Evolutionary conservation across 176 grass and related monocot genomes (phyloP), one percentile per base, ranked within the genome.

Genomic region (Zoysia japonica): DNA sequence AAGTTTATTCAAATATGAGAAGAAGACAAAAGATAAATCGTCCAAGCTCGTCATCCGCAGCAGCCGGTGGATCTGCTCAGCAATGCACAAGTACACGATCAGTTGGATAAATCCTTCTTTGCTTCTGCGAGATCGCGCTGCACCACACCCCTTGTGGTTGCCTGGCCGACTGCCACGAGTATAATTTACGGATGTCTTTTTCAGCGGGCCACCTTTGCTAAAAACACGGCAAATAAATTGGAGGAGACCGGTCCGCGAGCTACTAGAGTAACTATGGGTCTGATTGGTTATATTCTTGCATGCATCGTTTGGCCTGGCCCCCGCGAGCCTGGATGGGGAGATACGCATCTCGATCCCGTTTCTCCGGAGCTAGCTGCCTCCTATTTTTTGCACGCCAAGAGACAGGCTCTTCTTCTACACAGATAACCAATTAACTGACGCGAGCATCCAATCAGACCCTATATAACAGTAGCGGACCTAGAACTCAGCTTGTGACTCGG

Each of bases 131-230:
- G 62, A 84, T 83, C 20, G 52, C 12, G 10, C 41, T 59, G 7
- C 52, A 84, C 47, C 55, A 52, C n/a, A 35, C 5, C 6, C 5
- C 8, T 12, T 74, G 51, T 53, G n/a, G 75, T 38, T 74, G 75
- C 12, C 54, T 65, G 11, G 15, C 16, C 63, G 35, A 16, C 1
- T 49, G 54, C 7, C 0, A 28, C 28, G 28, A 28, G 28, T 51
- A 67, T 68, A 54, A 19, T 63, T 69, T 19, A 50, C 54, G 67
- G 16, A 9, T 7, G 50, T 84, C 81, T 28, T 84, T 70, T 75
- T 84, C 76, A 19, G 40, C 14, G n/a, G 62, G 14, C 53, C 76
- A 63, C 64, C 13, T 44, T 63, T 9, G 39, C 81, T 75, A 20
- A 10, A 75, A 62, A 44, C 56, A 17, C 64, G 5, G 55, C 45